Base-by-base conservation (phyloP, 345 rosid genomes). In the Streptanthus diversifolius region DNA sequence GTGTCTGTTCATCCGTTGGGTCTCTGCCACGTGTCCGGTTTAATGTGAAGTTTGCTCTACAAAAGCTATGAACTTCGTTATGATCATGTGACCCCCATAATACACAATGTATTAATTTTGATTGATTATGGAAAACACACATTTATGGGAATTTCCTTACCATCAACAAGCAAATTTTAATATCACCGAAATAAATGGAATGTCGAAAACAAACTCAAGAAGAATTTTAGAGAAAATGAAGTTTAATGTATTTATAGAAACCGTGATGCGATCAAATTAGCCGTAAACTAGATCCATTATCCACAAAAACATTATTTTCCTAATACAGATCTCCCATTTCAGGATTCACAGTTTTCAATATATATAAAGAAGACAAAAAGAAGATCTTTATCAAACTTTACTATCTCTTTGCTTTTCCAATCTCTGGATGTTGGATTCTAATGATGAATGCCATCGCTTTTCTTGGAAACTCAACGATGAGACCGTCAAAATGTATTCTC, bases 291-390 rank as follows among this genome's bases (percentile, higher is more conserved):
- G 40, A 25, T 47, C 22, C 52, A 36, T 14, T 7, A 40, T 51
- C 78, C 78, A 75, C 74, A 75, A 74, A 74, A 63, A 51, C 68
- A 75, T 67, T 68, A 5, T 40, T 63, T 68, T 75, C 55, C 55
- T 49, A 60, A 49, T 59, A 40, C 69, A 51, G 12, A 41, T 12
- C 51, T 67, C 36, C 48, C 45, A 59, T 58, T 57, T 57, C 19
- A 67, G 52, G n/a, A 48, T 19, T 21, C 67, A 59, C 18, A 29
- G 15, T 12, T 13, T 40, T 17, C 63, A 51, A 22, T n/a, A 75
- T 68, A 75, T n/a, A 68, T 51, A 60, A 40, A 63, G 3, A 51
- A 68, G 7, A 74, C 73, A 61, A 14, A 39, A 32, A 19, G 40
- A 21, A 30, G 1, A 0, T 7, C 37, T 52, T n/a, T 36, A 25